These are phyloP conservation scores for Triticum dicoccoides DNA, from an alignment of 176 grass and related monocot genomes.

Conservation along the genomic window DNA sequence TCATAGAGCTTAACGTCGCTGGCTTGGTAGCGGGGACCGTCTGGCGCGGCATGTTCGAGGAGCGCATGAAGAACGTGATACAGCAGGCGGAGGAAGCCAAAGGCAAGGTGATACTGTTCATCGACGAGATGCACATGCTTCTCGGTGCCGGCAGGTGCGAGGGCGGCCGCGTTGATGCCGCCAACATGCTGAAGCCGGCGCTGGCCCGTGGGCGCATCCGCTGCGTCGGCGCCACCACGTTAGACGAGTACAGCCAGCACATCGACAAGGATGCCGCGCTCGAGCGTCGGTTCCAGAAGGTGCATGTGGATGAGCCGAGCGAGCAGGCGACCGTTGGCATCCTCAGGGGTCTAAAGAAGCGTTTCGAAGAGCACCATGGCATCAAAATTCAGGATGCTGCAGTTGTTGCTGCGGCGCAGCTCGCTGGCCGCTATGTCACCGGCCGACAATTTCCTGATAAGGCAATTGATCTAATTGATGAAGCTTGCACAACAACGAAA, in stretches of 20 bases:
- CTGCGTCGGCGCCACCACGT: background rate
- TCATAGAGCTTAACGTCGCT: background rate
- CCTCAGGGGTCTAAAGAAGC: background rate
- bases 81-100: background rate
- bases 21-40: background rate
- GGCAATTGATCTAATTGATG: constrained; percentile 91
- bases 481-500: background rate
- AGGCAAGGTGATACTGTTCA: no score
- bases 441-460: constrained; percentile 64
- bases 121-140: no score
- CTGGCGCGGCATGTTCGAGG: background rate
- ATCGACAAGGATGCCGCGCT: background rate
- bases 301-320: background rate
- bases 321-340: background rate
- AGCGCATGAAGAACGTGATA: constrained; percentile 21
- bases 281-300: background rate
- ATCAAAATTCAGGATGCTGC: background rate
- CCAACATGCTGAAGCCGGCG: background rate
- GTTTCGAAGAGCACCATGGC: background rate
- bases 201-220: constrained; percentile 1
- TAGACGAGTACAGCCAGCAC: background rate
- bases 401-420: background rate
- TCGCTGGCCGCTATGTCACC: constrained; percentile 9
- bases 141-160: no score
- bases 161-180: background rate